Evolutionary conservation across 164 flowering plant species (phyloP), one percentile per base, ranked within the genome.

Genomic region (Berberis vulgaris): DNA sequence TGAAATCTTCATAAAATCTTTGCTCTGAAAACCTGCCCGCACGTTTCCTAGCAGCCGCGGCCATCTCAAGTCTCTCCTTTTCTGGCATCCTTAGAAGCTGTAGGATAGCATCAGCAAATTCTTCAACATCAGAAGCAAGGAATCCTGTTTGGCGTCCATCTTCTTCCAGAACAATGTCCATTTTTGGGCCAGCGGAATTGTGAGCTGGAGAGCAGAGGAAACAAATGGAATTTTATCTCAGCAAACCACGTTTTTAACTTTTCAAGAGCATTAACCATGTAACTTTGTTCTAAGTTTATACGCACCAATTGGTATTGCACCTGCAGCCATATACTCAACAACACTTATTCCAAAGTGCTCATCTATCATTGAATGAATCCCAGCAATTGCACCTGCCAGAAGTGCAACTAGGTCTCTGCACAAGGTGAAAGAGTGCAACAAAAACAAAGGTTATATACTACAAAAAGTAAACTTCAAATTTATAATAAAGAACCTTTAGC

Each of bases 251-350:
- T 43, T 6, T 13, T 54, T 41, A 60, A 43, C 40, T 52, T 54
- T 53, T 3, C 11, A 26, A 7, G 42, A 26, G n/a, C 13, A 52
- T 52, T 52, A 52, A 10, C 12, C 54, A 52, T 6, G n/a, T 52
- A 52, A 52, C 13, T 3, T 2, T 46, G 49, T 3, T 52, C 54
- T 10, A 10, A 2, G 10, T 6, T 7, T 43, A 57, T 13, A 60
- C 86, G 11, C 50, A 94, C 99, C 97, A 47, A 89, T 91, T 65
- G 97, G 97, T 64, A 95, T 81, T 50, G 99, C 92, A 7, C 99
- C 99, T 2, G 96, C 91, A 65, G 99, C 99, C 97, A 95, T 95
- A 68, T 86, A 95, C 74, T 94, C 99, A 8, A 94, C 96, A 10
- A 87, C 86, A 61, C 91, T 69, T 7, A 94, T 89, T 71, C 99